Evolutionary conservation across 1,139 yeast species (phyloP).

Genomic region (Suhomyces atakaporum): DNA sequence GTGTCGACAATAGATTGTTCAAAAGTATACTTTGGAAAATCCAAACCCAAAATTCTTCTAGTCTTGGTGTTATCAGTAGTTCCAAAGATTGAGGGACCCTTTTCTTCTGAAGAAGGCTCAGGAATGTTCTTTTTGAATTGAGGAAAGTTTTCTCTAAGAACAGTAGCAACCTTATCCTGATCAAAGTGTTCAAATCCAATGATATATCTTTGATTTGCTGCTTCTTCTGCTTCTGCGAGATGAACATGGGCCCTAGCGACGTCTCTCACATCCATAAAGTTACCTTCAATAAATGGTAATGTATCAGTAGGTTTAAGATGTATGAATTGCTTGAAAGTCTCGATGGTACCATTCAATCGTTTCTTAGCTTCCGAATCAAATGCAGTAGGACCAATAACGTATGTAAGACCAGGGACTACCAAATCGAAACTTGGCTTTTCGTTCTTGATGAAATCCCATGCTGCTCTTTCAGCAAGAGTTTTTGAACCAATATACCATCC

Average conservation of each 20-base stretch:
- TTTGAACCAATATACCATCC: slow-evolving; percentile 37
- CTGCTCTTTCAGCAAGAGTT: slow-evolving; percentile 42
- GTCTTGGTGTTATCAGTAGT: no score
- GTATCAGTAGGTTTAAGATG: slow-evolving; percentile 15
- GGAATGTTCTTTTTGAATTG: slow-evolving; percentile 27
- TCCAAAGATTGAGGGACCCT: no score
- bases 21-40: no score
- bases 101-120: no score
- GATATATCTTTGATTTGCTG: slow-evolving; percentile 13
- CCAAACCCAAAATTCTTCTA: no score
- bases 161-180: slow-evolving; percentile 20
- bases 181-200: slow-evolving; percentile 19
- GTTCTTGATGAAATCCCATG: slow-evolving; percentile 51
- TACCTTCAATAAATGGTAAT: slow-evolving; percentile 2
- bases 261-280: slow-evolving; percentile 27
- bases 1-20: no score
- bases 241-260: slow-evolving; percentile 17
- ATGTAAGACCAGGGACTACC: slow-evolving; percentile 21
- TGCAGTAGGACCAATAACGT: slow-evolving; percentile 27
- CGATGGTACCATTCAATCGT: slow-evolving; percentile 36
- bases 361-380: slow-evolving; percentile 31
- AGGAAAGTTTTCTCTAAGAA: slow-evolving; percentile 25
- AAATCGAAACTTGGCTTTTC: slow-evolving; percentile 29
- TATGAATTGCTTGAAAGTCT: slow-evolving; percentile 26
- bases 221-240: slow-evolving; percentile 14